A percentile compares a stretch with the other conserved stretches of the same genome.
These are phyloP conservation scores for Rhizophora apiculata DNA, from an alignment of 345 rosid genomes.

Conservation along the genomic window DNA sequence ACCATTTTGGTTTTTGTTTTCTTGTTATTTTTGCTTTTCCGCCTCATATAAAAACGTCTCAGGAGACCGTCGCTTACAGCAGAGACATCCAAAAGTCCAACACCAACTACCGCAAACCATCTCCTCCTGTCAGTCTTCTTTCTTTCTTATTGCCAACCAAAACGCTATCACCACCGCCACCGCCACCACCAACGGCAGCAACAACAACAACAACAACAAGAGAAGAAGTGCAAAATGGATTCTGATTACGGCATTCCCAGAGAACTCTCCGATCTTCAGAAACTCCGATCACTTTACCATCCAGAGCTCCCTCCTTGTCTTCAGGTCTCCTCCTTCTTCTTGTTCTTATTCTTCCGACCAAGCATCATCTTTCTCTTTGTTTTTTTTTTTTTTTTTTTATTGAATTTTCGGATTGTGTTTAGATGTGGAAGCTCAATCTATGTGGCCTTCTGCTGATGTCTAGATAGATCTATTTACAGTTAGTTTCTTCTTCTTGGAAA, in stretches of 20 bases:
- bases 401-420: background rate
- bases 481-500: background rate
- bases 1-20: no score
- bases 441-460: background rate
- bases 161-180: no score
- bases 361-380: background rate
- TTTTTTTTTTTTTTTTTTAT: background rate
- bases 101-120: no score
- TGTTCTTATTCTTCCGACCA: background rate
- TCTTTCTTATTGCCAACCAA: no score
- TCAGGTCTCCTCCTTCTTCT: constrained; percentile 43
- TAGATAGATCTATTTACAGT: constrained; percentile 1
- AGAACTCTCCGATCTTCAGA: constrained; percentile 86
- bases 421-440: background rate
- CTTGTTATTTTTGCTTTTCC: no score
- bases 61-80: no score
- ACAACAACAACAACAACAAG: no score
- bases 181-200: no score
- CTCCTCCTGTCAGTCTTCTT: no score
- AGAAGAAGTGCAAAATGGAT: constrained; percentile 44
- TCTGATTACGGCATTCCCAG: constrained; percentile 94
- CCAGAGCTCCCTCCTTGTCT: constrained; percentile 95
- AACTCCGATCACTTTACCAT: constrained; percentile 71
- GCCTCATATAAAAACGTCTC: no score
- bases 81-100: no score